Conservation (phyloP, 768 basidiomycete genomes). For the Hygrophorus pudorinus region DNA sequence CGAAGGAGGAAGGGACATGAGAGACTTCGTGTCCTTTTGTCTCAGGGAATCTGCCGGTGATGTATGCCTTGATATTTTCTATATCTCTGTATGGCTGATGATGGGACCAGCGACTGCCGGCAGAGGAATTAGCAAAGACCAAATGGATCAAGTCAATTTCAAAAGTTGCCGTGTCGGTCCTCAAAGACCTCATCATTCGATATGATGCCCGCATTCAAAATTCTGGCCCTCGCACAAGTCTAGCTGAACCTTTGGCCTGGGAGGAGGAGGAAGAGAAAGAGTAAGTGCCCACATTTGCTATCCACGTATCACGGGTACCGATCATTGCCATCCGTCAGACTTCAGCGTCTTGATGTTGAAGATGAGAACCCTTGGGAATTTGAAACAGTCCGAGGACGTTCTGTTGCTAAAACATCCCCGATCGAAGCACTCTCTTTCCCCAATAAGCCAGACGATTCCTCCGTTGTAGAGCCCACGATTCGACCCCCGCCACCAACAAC, state of each 20-base stretch:
- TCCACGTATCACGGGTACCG: neutral
- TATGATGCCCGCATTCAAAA: constrained; percentile 39
- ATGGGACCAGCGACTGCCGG: constrained; percentile 58
- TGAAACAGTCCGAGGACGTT: constrained; percentile 50
- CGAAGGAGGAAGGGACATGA: constrained; percentile 76
- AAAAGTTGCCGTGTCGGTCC: constrained; percentile 53
- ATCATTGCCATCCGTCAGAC: constrained; percentile 7
- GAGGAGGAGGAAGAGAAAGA: constrained; percentile 57
- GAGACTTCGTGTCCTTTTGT: constrained; percentile 79
- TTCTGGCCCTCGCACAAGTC: constrained; percentile 67
- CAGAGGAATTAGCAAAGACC: constrained; percentile 79
- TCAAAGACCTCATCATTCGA: constrained; percentile 75
- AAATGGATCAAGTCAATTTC: constrained; percentile 82
- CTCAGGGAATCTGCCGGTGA: constrained; percentile 74
- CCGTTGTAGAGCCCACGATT: constrained; percentile 32
- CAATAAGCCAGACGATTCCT: constrained; percentile 14
- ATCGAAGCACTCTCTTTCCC: constrained; percentile 16
- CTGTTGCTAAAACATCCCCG: constrained; percentile 16
- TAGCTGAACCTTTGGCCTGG: constrained; percentile 65
- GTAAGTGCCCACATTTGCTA: constrained; percentile 20
- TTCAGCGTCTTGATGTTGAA: constrained; percentile 15
- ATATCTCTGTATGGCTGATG: constrained; percentile 8
- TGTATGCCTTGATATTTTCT: constrained; percentile 30
- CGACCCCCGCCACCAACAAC: constrained; percentile 38
- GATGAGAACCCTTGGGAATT: constrained; percentile 60